phyloP scores from a whole-genome alignment of 768 basidiomycete genomes.

The Calocera viscosa region DNA sequence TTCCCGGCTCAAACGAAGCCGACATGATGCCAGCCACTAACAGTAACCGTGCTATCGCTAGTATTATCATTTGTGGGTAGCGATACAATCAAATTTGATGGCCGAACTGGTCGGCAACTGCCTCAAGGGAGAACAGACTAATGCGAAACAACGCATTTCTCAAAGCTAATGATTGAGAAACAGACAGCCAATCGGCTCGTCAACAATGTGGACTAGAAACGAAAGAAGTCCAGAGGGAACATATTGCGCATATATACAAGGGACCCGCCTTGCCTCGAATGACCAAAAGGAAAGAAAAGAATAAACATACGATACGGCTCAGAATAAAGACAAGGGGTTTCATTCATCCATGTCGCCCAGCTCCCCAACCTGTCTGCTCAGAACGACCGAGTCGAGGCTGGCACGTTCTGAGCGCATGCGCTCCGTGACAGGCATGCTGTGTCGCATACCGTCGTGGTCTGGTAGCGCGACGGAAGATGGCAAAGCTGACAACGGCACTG shows the following conservation, averaged over 20 bases:
- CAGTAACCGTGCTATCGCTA: not conserved
- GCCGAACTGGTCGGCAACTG: not conserved
- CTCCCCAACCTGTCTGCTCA: not conserved
- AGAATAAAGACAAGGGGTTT: not conserved
- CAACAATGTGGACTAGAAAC: not conserved
- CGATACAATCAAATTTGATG: not conserved
- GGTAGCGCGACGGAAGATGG: not conserved
- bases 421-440: constrained; percentile 5
- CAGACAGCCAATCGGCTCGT: not conserved
- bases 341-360: not conserved
- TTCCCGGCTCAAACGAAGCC: too few species aligned
- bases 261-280: not conserved
- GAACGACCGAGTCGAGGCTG: not conserved
- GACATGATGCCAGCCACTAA: too few species aligned
- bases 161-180: not conserved
- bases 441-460: not conserved
- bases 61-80: not conserved
- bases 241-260: constrained; percentile 1
- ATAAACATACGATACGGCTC: not conserved
- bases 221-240: not conserved
- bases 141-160: not conserved
- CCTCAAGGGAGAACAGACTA: not conserved
- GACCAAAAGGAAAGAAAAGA: not conserved
- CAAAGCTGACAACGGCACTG: not conserved
- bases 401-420: not conserved